A percentile compares a stretch with the other conserved stretches of the same genome.
Evolutionary conservation across 768 basidiomycete genomes (phyloP).

Genomic region (Pleurotus djamor): DNA sequence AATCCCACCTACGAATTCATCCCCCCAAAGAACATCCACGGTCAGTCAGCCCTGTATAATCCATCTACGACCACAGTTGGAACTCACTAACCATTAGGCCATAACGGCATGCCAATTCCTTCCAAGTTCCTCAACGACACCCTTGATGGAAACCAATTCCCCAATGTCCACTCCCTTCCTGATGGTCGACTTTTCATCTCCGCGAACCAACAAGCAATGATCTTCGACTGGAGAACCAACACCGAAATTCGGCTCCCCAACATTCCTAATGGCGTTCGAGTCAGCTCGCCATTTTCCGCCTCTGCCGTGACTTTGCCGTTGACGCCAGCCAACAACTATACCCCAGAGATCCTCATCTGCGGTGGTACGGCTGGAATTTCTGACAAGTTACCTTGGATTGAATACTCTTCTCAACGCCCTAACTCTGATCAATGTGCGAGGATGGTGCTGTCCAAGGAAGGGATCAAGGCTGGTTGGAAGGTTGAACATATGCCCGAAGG

Average conservation of each 20-base stretch:
- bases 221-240: conserved; percentile 36
- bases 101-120: conserved; percentile 18
- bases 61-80: not conserved
- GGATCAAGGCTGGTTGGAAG: conserved; percentile 41
- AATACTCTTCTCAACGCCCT: conserved; percentile 33
- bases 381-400: conserved; percentile 22
- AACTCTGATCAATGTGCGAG: conserved; percentile 40
- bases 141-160: conserved; percentile 13
- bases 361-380: conserved; percentile 34
- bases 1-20: conserved; percentile 51
- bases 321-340: conserved; percentile 32
- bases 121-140: conserved; percentile 11
- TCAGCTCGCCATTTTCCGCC: conserved; percentile 37
- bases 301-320: conserved; percentile 33
- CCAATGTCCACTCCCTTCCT: conserved; percentile 31
- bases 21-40: conserved; percentile 35
- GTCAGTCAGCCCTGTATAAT: conserved; percentile 20
- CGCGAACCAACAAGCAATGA: conserved; percentile 38
- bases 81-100: conserved; percentile 7
- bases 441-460: conserved; percentile 35
- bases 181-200: conserved; percentile 39
- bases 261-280: conserved; percentile 42
- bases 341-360: conserved; percentile 45
- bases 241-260: conserved; percentile 35
- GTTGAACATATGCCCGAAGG: conserved; percentile 41